A percentile compares a stretch with the other conserved stretches of the same genome.
Conservation (phyloP, 495 filamentous ascomycete species). For the Xylaria cubensis region DNA sequence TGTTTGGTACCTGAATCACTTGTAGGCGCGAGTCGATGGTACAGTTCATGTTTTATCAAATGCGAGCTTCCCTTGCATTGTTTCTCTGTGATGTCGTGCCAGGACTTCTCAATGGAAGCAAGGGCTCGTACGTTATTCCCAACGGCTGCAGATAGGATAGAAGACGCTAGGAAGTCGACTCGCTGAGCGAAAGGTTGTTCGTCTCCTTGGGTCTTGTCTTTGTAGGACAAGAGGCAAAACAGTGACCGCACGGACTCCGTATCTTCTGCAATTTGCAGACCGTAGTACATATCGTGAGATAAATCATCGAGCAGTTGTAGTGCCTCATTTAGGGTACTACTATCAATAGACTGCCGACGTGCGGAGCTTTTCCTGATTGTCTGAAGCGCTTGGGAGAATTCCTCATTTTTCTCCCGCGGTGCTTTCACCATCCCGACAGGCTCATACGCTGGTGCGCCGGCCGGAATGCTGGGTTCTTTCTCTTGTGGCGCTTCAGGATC, state of each 20-base stretch:
- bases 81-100: conserved; percentile 43
- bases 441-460: conserved; percentile 56
- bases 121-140: conserved; percentile 71
- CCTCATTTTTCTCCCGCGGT: conserved; percentile 45
- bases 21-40: conserved; percentile 40
- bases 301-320: conserved; percentile 63
- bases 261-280: conserved; percentile 64
- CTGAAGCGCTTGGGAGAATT: conserved; percentile 52
- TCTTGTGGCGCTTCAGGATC: conserved; percentile 43
- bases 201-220: conserved; percentile 28
- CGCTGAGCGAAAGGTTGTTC: conserved; percentile 28
- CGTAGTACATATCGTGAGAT: conserved; percentile 72
- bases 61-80: conserved; percentile 31
- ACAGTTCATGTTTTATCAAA: conserved; percentile 38
- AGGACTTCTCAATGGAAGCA: conserved; percentile 50
- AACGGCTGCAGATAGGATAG: conserved; percentile 59
- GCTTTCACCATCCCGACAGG: conserved; percentile 57
- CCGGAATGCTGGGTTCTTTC: conserved; percentile 36
- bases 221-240: conserved; percentile 47
- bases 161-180: conserved; percentile 56
- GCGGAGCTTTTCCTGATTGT: conserved; percentile 48
- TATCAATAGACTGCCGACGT: not conserved
- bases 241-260: conserved; percentile 51
- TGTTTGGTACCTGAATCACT: conserved; percentile 30
- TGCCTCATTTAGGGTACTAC: conserved; percentile 42